These are phyloP conservation scores for Globisporangium cylindrosporum DNA, from an alignment of 352 stramenopile genomes.

Conservation along the genomic window DNA sequence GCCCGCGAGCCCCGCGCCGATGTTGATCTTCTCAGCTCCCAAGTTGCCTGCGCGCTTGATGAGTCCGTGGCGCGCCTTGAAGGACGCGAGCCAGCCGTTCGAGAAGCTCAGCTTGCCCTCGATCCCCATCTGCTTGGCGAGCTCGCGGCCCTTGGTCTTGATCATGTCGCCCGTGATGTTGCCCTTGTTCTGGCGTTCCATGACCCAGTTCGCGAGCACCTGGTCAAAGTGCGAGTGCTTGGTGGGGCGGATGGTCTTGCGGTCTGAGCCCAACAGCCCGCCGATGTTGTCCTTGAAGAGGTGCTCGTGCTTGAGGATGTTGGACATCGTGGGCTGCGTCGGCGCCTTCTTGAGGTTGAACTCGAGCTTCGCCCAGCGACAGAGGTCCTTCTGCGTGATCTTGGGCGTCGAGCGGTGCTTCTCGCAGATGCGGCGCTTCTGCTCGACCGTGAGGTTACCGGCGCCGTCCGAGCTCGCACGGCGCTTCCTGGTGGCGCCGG, in stretches of 20 bases:
- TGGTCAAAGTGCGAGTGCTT: constrained; percentile 30
- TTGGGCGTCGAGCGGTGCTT: constrained; percentile 84
- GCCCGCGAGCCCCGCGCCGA: constrained; percentile 7
- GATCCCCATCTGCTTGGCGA: constrained; percentile 81
- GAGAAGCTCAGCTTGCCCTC: constrained; percentile 84
- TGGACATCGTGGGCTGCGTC: constrained; percentile 39
- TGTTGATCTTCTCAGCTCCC: constrained; percentile 30
- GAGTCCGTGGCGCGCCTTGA: constrained; percentile 81
- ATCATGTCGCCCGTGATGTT: constrained; percentile 90
- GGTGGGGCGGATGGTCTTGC: constrained; percentile 53
- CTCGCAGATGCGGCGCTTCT: constrained; percentile 87
- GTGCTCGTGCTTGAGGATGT: constrained; percentile 84
- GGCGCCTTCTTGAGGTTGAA: constrained; percentile 82
- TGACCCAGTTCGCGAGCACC: constrained; percentile 87
- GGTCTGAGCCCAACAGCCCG: constrained; percentile 67
- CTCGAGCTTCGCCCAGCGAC: constrained; percentile 87
- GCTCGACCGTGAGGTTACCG: constrained; percentile 83
- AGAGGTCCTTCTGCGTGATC: constrained; percentile 88
- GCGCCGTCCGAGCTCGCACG: constrained; percentile 44
- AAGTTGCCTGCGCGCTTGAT: constrained; percentile 59
- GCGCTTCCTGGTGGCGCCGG: constrained; percentile 19
- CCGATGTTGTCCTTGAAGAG: constrained; percentile 84
- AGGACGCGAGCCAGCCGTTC: constrained; percentile 83
- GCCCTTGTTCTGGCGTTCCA: constrained; percentile 86
- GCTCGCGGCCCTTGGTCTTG: constrained; percentile 78